Base-by-base conservation (phyloP, 164 flowering plant genomes). In the Aristolochia californica region DNA sequence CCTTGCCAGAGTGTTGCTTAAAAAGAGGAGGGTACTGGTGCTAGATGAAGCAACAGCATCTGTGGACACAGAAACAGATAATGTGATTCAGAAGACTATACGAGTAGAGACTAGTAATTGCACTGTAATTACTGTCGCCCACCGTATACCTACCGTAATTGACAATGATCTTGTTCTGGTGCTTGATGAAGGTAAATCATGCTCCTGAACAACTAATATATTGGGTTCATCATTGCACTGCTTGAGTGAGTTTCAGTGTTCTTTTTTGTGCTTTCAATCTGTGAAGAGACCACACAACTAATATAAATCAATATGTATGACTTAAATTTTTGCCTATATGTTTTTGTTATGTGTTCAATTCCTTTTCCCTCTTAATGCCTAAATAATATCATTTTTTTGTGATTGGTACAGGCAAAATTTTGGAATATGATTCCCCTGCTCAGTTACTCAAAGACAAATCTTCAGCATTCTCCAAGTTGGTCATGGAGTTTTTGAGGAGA, bases 41-140 rank as follows among this genome's bases (percentile, higher is more conserved):
- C 59, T 89, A 58, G 97, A 89, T 71, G 97, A 89, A 59, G 97
- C 94, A 9, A 89, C 97, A 11, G 89, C 95, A 56, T 89, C 95
- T 0, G 80, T 89, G 30, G 97, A 89, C 67, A 84, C 89, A 17
- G 84, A 74, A 23, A 89, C 94, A 38, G 90, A 89, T 63, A 84
- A 77, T 56, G 34, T 80, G 40, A 83, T 89, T 34, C 95, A 89
- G 64, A 74, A 70, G 54, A 83, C 86, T 13, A 74, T 89, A 57
- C 72, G 90, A 64, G 79, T 78, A 64, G 88, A 84, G 56, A 83
- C 89, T 25, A 60, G 60, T 13, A 62, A 57, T 15, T 84, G 86
- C 70, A 88, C 95, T 0, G 91, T 88, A 13, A 81, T 88, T 51
- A 88, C 91, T 1, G 79, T 88, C 14, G 97, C 97, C 8, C 97